A percentile compares a stretch with the other conserved stretches of the same genome.
Evolutionary conservation across 208 protist genomes (phyloP).

Genomic region (Kentomonas sorsogonicus): DNA sequence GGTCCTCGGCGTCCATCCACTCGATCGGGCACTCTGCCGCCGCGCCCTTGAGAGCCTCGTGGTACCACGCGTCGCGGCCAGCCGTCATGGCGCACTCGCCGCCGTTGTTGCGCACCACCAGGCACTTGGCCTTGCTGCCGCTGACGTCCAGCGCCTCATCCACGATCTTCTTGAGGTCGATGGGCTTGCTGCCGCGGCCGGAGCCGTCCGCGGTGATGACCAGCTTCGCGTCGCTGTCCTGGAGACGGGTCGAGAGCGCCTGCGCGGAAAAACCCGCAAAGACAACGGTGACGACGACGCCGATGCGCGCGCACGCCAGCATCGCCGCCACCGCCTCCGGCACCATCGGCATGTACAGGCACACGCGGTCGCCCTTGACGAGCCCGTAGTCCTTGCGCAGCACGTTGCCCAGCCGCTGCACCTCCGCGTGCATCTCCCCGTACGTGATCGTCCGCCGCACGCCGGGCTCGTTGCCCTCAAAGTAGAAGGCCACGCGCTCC

Average conservation of each 20-base stretch:
- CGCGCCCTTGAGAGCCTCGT: conserved; percentile 33
- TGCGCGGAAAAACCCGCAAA: conserved; percentile 78
- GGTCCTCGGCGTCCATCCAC: conserved; percentile 92
- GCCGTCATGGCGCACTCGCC: conserved; percentile 41
- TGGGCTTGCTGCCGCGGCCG: conserved; percentile 74
- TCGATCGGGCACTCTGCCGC: conserved; percentile 58
- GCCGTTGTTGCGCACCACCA: conserved; percentile 40
- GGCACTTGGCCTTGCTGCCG: conserved; percentile 22
- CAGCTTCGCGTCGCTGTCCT: conserved; percentile 47
- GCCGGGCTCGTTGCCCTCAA: conserved; percentile 74
- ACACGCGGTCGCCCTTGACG: conserved; percentile 89
- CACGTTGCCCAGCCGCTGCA: conserved; percentile 87
- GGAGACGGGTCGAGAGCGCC: conserved; percentile 44
- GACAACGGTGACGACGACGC: conserved; percentile 76
- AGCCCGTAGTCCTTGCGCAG: conserved; percentile 81
- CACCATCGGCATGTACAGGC: conserved; percentile 97
- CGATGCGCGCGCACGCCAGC: conserved; percentile 97
- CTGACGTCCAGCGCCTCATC: conserved; percentile 67
- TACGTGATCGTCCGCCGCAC: conserved; percentile 70
- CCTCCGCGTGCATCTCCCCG: conserved; percentile 66
- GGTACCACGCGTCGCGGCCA: conserved; percentile 68
- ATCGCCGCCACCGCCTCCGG: conserved; percentile 87
- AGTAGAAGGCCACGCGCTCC: conserved; percentile 83
- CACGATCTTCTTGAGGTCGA: conserved; percentile 82
- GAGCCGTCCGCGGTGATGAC: conserved; percentile 75